Percentiles rank a stretch among this genome's conserved stretches.
Evolutionary conservation across 192 early-diverging fungal genomes (phyloP).

Genomic region (Mortierella alpina): DNA sequence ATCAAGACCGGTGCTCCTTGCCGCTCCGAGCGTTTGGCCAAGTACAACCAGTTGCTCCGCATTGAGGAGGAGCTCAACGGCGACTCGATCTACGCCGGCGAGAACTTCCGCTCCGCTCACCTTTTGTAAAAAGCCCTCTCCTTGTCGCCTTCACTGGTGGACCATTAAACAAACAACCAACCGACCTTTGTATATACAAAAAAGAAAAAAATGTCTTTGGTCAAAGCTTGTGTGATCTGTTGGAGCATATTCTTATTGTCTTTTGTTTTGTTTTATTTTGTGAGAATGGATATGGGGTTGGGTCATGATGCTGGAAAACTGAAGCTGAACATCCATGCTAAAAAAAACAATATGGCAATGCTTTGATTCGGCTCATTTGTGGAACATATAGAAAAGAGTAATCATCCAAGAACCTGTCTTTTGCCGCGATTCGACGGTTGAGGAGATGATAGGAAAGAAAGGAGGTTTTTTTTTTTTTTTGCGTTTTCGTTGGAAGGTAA

Average conservation of each 20-base stretch:
- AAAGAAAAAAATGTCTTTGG: neutral
- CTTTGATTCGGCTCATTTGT: neutral
- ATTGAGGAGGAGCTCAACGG: constrained; percentile 98
- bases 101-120: constrained; percentile 86
- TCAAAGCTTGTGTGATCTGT: too few relatives aligned
- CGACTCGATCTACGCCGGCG: constrained; percentile 93
- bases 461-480: too few relatives aligned
- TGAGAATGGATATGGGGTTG: neutral
- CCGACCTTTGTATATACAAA: neutral
- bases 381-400: too few relatives aligned
- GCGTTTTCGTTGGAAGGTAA: too few relatives aligned
- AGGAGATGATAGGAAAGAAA: too few relatives aligned
- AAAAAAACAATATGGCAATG: neutral
- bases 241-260: neutral
- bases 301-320: too few relatives aligned
- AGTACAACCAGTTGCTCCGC: constrained; percentile 98
- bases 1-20: constrained; percentile 99
- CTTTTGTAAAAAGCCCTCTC: constrained; percentile 56
- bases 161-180: neutral
- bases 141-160: neutral
- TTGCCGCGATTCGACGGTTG: too few relatives aligned
- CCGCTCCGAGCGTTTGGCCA: constrained; percentile 96
- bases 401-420: too few relatives aligned
- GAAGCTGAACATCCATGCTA: neutral
- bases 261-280: neutral